A percentile compares a stretch with the other conserved stretches of the same genome.
Conservation (phyloP, 2,329 filamentous ascomycete genomes). For the Cryphonectria carpinicola region DNA sequence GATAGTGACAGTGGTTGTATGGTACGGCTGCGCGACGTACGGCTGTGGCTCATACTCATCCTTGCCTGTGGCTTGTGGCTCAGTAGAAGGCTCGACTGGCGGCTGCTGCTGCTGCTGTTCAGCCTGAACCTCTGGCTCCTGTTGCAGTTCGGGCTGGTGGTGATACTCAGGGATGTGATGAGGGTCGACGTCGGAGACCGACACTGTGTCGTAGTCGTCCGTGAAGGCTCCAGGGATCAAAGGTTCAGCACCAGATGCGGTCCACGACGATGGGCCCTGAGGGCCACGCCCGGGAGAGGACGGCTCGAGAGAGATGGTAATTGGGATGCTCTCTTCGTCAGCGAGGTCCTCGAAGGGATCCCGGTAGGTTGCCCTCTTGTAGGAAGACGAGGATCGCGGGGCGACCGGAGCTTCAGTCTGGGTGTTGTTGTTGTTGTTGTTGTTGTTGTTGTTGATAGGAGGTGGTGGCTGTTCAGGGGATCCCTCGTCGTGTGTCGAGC, state of each 20-base stretch:
- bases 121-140: conserved; percentile 13
- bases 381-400: conserved; percentile 33
- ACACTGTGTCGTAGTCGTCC: conserved; percentile 34
- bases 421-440: not conserved
- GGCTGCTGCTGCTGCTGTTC: not conserved
- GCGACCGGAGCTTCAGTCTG: conserved; percentile 34
- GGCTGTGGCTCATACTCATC: conserved; percentile 46
- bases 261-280: conserved; percentile 26
- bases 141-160: conserved; percentile 27
- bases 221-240: conserved; percentile 38
- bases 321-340: conserved; percentile 45
- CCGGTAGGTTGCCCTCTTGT: conserved; percentile 49
- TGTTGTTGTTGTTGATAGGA: conserved; percentile 1
- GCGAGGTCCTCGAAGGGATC: conserved; percentile 52
- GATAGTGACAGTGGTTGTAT: conserved; percentile 54
- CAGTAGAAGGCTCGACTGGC: conserved; percentile 1
- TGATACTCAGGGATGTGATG: conserved; percentile 27
- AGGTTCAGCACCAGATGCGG: conserved; percentile 33
- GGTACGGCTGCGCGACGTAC: conserved; percentile 40
- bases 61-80: conserved; percentile 16
- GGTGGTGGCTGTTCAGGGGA: conserved; percentile 19
- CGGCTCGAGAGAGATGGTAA: conserved; percentile 47
- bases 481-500: conserved; percentile 28
- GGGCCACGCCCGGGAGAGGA: conserved; percentile 30
- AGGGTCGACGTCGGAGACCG: conserved; percentile 16